Percentiles rank a stretch among this genome's conserved stretches.
Conservation (phyloP, 208 protist genomes). For the Leishmania braziliensis region DNA sequence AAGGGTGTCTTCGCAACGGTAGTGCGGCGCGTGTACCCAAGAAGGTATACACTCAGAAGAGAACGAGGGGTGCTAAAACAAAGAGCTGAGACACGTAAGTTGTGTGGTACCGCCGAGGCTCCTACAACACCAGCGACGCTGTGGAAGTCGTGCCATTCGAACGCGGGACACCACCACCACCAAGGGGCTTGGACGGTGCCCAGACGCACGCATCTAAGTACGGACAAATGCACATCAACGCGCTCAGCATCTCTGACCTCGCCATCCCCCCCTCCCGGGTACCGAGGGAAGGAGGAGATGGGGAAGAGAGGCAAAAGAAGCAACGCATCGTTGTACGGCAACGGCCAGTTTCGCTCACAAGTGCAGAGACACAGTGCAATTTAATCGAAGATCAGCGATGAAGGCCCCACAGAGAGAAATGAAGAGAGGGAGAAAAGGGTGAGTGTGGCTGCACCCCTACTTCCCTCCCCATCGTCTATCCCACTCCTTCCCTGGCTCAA, state of each 20-base stretch:
- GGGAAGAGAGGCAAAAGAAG: not conserved
- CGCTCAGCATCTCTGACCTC: not conserved
- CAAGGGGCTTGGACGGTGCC: not conserved
- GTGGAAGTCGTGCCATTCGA: not conserved
- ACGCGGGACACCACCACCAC: not conserved
- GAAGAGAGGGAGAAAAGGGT: not conserved
- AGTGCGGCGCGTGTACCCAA: not conserved
- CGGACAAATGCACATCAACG: not conserved
- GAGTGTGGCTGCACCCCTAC: not conserved
- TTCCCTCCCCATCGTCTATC: not conserved
- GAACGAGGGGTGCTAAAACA: not conserved
- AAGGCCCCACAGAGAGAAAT: not conserved
- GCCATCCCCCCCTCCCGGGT: not conserved
- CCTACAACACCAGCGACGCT: not conserved
- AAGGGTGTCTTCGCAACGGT: not conserved
- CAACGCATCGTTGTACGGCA: not conserved
- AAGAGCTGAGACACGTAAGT: constrained; percentile 4
- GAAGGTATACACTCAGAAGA: not conserved
- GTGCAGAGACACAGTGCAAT: not conserved
- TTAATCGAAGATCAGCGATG: not conserved
- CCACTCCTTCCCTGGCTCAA: not conserved
- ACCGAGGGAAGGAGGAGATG: not conserved
- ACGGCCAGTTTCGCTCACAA: not conserved
- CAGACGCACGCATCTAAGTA: not conserved
- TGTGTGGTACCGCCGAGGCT: not conserved